A percentile compares a stretch with the other conserved stretches of the same genome.
Evolutionary conservation across 768 basidiomycete species (phyloP).

Genomic region (Kwoniella newhampshirensis): DNA sequence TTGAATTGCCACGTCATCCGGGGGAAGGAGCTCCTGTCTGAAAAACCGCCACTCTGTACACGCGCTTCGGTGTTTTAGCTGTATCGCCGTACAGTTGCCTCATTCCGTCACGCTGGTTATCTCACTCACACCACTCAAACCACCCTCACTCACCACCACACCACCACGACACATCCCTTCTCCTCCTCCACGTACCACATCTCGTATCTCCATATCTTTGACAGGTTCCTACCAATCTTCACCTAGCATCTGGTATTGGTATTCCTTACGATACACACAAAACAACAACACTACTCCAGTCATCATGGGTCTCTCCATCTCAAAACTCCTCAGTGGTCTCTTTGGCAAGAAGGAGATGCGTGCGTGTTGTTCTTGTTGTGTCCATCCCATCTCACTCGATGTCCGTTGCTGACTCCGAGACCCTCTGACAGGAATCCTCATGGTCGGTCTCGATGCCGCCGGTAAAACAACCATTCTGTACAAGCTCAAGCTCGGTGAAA

Average conservation of each 20-base stretch:
- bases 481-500: slow-evolving; percentile 99
- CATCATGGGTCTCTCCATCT: slow-evolving; percentile 57
- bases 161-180: neutral
- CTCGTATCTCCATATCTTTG: neutral
- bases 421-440: slow-evolving; percentile 78
- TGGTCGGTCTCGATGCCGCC: slow-evolving; percentile 99
- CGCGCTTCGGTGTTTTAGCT: no score
- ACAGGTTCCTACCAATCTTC: neutral
- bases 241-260: neutral
- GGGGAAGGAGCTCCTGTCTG: no score
- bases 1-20: no score
- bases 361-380: slow-evolving; percentile 58
- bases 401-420: slow-evolving; percentile 4
- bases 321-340: slow-evolving; percentile 68
- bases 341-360: slow-evolving; percentile 99
- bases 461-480: slow-evolving; percentile 96
- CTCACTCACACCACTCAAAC: no score
- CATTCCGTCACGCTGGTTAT: no score
- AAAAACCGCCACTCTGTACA: no score
- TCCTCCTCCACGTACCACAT: slow-evolving; percentile 3
- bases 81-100: no score
- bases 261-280: slow-evolving; percentile 2
- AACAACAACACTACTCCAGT: no score
- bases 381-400: slow-evolving; percentile 30
- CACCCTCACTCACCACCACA: slow-evolving; percentile 1